phyloP scores from a whole-genome alignment of 257 asterid species.

The Solanum lycopersicoides region DNA sequence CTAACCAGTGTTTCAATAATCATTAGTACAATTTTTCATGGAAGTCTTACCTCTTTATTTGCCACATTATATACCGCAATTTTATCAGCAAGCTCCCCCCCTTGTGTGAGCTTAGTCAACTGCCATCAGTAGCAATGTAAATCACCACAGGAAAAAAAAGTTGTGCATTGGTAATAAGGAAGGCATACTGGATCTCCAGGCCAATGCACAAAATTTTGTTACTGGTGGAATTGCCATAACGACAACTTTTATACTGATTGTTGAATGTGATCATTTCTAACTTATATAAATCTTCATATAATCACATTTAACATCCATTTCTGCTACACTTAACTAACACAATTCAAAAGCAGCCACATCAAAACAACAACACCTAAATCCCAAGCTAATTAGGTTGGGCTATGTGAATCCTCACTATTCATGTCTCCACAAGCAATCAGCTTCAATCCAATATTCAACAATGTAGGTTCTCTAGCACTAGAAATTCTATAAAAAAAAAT shows the following conservation, averaged over 20 bases:
- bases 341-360: neutral
- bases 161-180: neutral
- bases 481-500: neutral
- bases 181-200: neutral
- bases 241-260: neutral
- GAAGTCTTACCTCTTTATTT: slow-evolving; percentile 73
- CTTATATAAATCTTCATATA: neutral
- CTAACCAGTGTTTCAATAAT: neutral
- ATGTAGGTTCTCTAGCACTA: neutral
- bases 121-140: slow-evolving; percentile 23
- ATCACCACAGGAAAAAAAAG: neutral
- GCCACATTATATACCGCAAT: slow-evolving; percentile 61
- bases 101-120: slow-evolving; percentile 57
- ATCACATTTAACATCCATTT: neutral
- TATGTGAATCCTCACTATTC: neutral
- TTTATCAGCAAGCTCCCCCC: slow-evolving; percentile 64
- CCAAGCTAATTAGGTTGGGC: neutral
- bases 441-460: neutral
- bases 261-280: neutral
- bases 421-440: neutral
- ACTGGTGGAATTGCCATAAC: neutral
- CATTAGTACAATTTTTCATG: neutral
- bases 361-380: neutral
- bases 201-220: neutral
- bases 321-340: neutral